Percentiles rank a stretch among this genome's conserved stretches.
These are phyloP conservation scores for Lactuca saligna DNA, from an alignment of 129 eudicot species.

Conservation along the genomic window DNA sequence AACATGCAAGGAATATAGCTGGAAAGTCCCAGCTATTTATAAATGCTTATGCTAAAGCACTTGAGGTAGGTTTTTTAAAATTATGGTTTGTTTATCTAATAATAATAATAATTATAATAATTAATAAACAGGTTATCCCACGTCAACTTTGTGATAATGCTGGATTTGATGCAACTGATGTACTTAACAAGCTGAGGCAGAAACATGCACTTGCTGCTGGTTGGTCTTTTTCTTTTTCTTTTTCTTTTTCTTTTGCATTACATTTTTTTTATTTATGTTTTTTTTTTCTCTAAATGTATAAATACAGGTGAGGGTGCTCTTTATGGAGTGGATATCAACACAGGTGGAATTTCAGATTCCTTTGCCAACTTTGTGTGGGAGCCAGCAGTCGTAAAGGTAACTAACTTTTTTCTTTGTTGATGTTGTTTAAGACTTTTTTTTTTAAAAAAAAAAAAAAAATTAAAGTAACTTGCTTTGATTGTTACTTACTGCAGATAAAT, in stretches of 20 bases:
- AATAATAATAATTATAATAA: no score
- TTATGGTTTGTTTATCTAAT: background rate
- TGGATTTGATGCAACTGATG: constrained; percentile 98
- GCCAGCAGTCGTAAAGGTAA: constrained; percentile 96
- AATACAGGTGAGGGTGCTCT: constrained; percentile 85
- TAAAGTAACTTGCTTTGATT: constrained; percentile 18
- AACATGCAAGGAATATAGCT: constrained; percentile 95
- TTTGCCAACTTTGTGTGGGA: constrained; percentile 98
- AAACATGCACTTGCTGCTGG: constrained; percentile 90
- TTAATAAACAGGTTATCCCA: constrained; percentile 68
- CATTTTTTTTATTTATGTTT: background rate
- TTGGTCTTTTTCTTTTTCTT: constrained; percentile 27
- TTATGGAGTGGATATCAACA: constrained; percentile 92
- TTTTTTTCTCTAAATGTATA: no score
- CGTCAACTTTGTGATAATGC: constrained; percentile 95
- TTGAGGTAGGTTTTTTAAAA: constrained; percentile 60
- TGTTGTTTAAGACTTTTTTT: constrained; percentile 1
- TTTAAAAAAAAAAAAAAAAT: no score
- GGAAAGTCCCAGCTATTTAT: constrained; percentile 99
- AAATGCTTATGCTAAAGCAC: constrained; percentile 94
- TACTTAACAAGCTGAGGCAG: constrained; percentile 88
- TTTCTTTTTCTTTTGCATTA: background rate
- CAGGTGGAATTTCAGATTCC: constrained; percentile 95
- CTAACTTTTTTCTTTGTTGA: background rate
- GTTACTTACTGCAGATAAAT: constrained; percentile 55